These are phyloP conservation scores for Pseudonectria buxi DNA, from an alignment of 2,329 filamentous ascomycete species.

Conservation along the genomic window DNA sequence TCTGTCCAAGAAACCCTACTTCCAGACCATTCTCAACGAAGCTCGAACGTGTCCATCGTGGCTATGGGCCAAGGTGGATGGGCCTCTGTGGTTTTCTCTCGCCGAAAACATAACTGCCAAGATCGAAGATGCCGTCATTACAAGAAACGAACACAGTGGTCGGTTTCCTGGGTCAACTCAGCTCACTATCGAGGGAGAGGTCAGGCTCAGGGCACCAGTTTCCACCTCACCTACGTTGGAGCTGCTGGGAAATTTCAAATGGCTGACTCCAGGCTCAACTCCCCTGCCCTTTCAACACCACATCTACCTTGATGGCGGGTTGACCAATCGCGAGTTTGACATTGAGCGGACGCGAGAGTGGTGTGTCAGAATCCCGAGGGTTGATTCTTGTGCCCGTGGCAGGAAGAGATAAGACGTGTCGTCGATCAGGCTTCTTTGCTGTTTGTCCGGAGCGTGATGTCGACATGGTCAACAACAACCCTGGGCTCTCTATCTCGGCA, in stretches of 20 bases:
- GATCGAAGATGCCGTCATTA: background rate
- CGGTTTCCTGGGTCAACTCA: background rate
- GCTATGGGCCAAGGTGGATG: conserved; percentile 4
- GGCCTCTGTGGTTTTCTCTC: conserved; percentile 1
- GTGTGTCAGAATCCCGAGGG: conserved; percentile 1
- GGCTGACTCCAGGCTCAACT: background rate
- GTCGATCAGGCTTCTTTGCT: conserved; percentile 2
- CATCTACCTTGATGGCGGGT: conserved; percentile 1
- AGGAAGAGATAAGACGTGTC: background rate
- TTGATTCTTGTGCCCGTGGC: conserved; percentile 1
- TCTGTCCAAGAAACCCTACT: background rate
- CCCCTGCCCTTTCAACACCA: background rate
- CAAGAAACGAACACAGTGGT: conserved; percentile 1
- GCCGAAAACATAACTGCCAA: conserved; percentile 1
- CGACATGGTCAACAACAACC: background rate
- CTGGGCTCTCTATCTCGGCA: background rate
- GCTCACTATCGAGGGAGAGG: conserved; percentile 1
- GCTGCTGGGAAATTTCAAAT: background rate
- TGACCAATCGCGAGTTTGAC: conserved; percentile 1
- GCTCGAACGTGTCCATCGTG: conserved; percentile 2
- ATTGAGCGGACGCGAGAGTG: conserved; percentile 1
- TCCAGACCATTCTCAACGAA: background rate
- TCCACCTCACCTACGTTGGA: background rate
- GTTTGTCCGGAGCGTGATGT: conserved; percentile 1
- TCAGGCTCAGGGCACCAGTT: background rate